These are phyloP conservation scores for Gleditsia sinensis DNA, from an alignment of 306 rosid genomes.

Conservation along the genomic window DNA sequence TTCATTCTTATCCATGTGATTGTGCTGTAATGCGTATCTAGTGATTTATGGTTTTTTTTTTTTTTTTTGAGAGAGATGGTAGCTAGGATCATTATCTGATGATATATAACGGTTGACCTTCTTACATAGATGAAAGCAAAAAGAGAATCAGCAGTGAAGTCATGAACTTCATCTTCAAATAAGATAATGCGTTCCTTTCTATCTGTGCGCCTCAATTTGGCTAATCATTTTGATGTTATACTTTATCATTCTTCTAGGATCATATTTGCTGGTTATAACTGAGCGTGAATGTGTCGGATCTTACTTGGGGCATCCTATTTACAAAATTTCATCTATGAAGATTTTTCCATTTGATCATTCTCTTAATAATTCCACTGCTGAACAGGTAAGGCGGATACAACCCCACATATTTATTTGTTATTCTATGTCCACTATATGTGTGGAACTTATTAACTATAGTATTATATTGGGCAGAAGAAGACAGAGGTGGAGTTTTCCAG, in stretches of 20 bases:
- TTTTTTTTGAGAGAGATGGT: constrained; percentile 3
- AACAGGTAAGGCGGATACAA: constrained; percentile 51
- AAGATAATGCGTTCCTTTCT: not conserved
- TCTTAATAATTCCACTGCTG: constrained; percentile 53
- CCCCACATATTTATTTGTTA: not conserved
- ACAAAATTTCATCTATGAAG: constrained; percentile 61
- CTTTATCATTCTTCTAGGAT: constrained; percentile 48
- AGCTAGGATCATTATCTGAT: not conserved
- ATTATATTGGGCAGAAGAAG: constrained; percentile 63
- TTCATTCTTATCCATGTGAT: too few species aligned
- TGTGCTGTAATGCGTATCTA: not conserved
- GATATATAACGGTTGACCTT: not conserved
- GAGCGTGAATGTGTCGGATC: constrained; percentile 63
- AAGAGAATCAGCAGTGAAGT: not conserved
- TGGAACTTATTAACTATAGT: constrained; percentile 16
- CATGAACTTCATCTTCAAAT: not conserved
- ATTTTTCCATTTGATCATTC: constrained; percentile 76
- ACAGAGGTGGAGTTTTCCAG: constrained; percentile 73
- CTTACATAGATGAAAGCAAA: not conserved
- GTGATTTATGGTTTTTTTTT: not conserved
- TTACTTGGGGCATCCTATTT: constrained; percentile 76
- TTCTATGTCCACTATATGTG: constrained; percentile 16
- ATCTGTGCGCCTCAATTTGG: constrained; percentile 1
- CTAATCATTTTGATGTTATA: constrained; percentile 18
- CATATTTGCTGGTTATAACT: constrained; percentile 68